Evolutionary conservation across 805 yeast genomes (phyloP).

Genomic region (Hanseniaspora vineae): DNA sequence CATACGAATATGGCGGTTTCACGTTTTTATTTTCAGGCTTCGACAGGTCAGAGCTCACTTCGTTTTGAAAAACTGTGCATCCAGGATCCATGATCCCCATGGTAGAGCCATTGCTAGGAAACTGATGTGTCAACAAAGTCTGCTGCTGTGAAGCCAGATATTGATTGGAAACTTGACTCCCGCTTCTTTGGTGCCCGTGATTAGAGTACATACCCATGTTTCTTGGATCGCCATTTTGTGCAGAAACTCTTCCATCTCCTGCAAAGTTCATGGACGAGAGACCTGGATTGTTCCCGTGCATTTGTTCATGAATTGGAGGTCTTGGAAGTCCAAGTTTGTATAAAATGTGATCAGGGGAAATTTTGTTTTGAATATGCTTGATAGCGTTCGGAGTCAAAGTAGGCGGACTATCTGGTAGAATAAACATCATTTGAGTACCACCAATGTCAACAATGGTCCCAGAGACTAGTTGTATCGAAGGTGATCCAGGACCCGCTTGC

Average conservation of each 20-base stretch:
- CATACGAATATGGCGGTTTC: slow-evolving; percentile 94
- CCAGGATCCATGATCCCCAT: slow-evolving; percentile 7
- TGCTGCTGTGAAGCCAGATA: not conserved
- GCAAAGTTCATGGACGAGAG: no score
- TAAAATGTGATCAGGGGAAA: slow-evolving; percentile 2
- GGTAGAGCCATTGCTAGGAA: not conserved
- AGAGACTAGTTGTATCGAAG: slow-evolving; percentile 49
- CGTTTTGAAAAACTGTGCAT: slow-evolving; percentile 1
- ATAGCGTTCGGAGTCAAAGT: slow-evolving; percentile 33
- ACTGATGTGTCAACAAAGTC: not conserved
- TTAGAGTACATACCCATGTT: no score
- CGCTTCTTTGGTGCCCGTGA: not conserved
- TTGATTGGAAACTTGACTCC: not conserved
- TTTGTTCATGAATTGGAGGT: slow-evolving; percentile 5
- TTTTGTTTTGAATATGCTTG: slow-evolving; percentile 16
- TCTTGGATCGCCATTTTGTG: not conserved
- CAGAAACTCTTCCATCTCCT: no score
- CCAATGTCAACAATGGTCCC: slow-evolving; percentile 94
- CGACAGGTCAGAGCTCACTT: slow-evolving; percentile 42
- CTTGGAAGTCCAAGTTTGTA: slow-evolving; percentile 12
- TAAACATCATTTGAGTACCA: slow-evolving; percentile 98
- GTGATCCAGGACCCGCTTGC: slow-evolving; percentile 30
- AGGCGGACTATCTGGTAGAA: slow-evolving; percentile 83
- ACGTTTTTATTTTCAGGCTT: slow-evolving; percentile 77
- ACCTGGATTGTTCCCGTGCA: not conserved